Conservation (phyloP, 345 rosid genomes). For the Rhodomyrtus tomentosa region DNA sequence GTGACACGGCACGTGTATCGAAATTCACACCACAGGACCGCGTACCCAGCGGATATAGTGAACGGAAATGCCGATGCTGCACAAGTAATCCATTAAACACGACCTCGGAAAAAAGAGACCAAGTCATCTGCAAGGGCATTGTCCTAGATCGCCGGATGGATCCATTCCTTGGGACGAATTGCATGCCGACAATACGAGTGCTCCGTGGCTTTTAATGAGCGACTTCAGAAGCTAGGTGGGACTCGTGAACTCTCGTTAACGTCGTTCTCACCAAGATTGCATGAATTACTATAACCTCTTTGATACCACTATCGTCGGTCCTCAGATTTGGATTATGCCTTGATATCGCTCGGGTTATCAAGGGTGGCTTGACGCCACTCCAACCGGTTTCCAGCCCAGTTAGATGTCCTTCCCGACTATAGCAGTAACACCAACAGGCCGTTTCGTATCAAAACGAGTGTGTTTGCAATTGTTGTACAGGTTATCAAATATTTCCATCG, state of each 20-base stretch:
- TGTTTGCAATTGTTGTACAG: constrained; percentile 45
- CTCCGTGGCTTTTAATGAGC: not conserved
- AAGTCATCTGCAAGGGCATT: too few species aligned
- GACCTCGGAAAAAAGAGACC: not conserved
- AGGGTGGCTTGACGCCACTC: not conserved
- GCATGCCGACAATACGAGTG: not conserved
- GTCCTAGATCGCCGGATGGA: not conserved
- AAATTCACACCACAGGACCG: too few species aligned
- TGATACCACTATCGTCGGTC: not conserved
- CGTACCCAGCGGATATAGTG: too few species aligned
- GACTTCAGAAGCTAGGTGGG: not conserved
- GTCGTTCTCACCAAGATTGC: not conserved
- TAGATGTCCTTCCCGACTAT: not conserved
- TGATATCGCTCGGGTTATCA: not conserved
- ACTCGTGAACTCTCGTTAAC: not conserved
- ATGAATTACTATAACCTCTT: not conserved
- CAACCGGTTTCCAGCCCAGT: not conserved
- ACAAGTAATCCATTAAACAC: not conserved
- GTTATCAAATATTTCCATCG: constrained; percentile 94
- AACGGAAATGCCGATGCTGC: not conserved
- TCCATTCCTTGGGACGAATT: accelerated
- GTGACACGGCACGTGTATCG: accelerated
- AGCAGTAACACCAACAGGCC: not conserved
- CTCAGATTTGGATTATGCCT: not conserved
- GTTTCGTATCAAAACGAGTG: not conserved